A percentile compares a stretch with the other conserved stretches of the same genome.
phyloP scores from a whole-genome alignment of 192 early-diverging fungal genomes.

The Backusella westeae region DNA sequence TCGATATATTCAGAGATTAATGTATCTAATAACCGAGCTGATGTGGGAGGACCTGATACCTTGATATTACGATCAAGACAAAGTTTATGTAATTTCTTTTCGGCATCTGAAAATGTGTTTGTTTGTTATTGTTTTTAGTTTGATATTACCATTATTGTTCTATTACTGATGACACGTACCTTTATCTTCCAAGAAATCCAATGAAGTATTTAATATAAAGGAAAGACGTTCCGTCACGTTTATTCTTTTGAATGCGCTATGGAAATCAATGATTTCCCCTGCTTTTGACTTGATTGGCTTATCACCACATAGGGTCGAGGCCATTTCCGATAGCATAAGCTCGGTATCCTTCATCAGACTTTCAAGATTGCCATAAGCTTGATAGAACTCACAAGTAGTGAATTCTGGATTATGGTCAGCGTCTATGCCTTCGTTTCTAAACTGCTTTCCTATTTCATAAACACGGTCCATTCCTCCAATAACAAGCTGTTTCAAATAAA shows the following conservation, averaged over 20 bases:
- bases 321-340: conserved; percentile 55
- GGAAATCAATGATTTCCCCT: conserved; percentile 44
- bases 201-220: conserved; percentile 31
- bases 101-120: conserved; percentile 16
- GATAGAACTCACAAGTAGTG: conserved; percentile 88
- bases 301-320: conserved; percentile 29
- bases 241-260: conserved; percentile 53
- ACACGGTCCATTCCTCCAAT: conserved; percentile 84
- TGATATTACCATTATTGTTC: background rate
- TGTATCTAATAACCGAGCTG: conserved; percentile 69
- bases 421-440: conserved; percentile 90
- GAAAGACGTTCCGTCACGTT: conserved; percentile 54
- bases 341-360: conserved; percentile 69
- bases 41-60: conserved; percentile 51
- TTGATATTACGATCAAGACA: conserved; percentile 38
- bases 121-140: background rate
- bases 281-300: conserved; percentile 9
- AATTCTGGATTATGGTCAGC: conserved; percentile 90
- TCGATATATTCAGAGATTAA: conserved; percentile 75
- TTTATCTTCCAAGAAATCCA: conserved; percentile 44
- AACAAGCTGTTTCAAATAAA: conserved; percentile 86
- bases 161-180: background rate
- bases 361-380: conserved; percentile 73
- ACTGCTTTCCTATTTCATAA: conserved; percentile 89
- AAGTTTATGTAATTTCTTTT: conserved; percentile 32